Percentiles rank a stretch among this genome's conserved stretches.
Evolutionary conservation across 148 eudicot species (phyloP).

Genomic region (Rhododendron simsii): DNA sequence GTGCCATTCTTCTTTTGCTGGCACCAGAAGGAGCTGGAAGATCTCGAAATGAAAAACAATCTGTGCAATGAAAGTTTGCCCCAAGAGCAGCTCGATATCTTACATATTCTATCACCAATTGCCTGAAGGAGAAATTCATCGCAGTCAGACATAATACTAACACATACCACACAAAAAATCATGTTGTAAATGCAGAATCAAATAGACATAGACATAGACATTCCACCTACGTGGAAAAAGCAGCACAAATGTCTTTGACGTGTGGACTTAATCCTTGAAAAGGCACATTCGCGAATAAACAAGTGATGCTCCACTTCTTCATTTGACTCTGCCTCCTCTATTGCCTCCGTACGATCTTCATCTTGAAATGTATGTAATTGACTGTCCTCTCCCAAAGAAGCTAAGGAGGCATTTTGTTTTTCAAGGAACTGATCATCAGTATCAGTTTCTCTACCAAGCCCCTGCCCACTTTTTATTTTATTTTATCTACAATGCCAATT

Average conservation of each 20-base stretch:
- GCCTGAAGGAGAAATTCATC: too few species aligned
- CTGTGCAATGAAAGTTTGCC: constrained; percentile 60
- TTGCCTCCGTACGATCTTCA: constrained; percentile 27
- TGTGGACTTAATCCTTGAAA: too few species aligned
- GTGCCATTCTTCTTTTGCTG: constrained; percentile 76
- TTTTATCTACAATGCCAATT: constrained; percentile 21
- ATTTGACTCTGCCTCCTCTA: constrained; percentile 25
- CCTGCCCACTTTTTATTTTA: constrained; percentile 13
- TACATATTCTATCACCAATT: too few species aligned
- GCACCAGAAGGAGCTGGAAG: constrained; percentile 69
- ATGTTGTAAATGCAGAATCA: too few species aligned
- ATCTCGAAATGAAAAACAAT: constrained; percentile 57
- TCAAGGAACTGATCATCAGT: constrained; percentile 16
- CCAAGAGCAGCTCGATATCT: constrained; percentile 81
- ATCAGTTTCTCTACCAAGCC: constrained; percentile 1
- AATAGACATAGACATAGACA: too few species aligned
- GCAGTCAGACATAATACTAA: too few species aligned
- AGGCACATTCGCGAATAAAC: constrained; percentile 38
- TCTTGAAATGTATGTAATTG: constrained; percentile 23
- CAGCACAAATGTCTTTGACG: too few species aligned
- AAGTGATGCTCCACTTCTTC: constrained; percentile 37
- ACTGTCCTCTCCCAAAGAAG: constrained; percentile 17
- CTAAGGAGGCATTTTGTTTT: constrained; percentile 11
- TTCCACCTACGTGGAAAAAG: too few species aligned
- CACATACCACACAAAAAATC: too few species aligned